A percentile compares a stretch with the other conserved stretches of the same genome.
These are phyloP conservation scores for Coniochaeta sp. DNA, from an alignment of 2,329 filamentous ascomycete genomes.

Conservation along the genomic window DNA sequence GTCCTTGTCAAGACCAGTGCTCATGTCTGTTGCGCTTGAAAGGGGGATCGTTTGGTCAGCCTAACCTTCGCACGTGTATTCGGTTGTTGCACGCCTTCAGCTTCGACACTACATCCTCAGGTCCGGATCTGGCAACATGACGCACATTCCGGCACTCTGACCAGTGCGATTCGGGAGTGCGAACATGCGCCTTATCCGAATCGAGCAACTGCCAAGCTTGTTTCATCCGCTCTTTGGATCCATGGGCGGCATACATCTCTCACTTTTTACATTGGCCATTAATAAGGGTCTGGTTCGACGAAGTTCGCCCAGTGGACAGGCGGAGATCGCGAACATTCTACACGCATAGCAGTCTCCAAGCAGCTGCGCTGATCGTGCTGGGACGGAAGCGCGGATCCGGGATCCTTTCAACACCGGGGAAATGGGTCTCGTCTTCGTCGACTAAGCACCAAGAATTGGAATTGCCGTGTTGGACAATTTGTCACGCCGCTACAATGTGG, in stretches of 20 bases:
- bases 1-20: too few relatives aligned
- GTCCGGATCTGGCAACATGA: neutral
- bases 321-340: neutral
- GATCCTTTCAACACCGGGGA: neutral
- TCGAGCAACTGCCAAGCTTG: neutral
- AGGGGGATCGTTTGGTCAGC: too few relatives aligned
- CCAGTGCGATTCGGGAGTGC: neutral
- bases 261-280: neutral
- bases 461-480: neutral
- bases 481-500: neutral
- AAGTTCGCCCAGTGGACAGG: neutral
- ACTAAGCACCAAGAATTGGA: neutral
- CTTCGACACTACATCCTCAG: neutral
- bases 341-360: neutral
- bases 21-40: too few relatives aligned
- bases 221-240: neutral
- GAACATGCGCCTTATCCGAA: neutral
- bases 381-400: neutral
- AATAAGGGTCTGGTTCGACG: neutral
- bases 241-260: neutral
- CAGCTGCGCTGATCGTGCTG: neutral
- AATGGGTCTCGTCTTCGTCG: neutral
- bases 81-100: neutral
- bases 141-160: neutral
- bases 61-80: too few relatives aligned